phyloP scores from a whole-genome alignment of 768 basidiomycete genomes.

The Tricholoma sp. region DNA sequence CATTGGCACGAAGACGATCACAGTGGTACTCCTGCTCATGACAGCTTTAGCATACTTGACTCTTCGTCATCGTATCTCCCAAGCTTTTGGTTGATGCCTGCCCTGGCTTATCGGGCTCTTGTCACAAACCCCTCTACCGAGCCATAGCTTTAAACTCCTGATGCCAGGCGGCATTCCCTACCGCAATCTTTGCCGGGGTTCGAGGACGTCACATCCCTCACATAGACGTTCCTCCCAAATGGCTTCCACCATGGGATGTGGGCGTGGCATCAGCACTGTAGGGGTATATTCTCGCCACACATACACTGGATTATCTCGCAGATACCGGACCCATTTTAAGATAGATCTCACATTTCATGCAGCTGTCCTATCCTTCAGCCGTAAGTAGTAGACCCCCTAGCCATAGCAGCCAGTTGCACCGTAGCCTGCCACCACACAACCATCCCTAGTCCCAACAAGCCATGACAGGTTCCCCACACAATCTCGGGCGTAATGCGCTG shows the following conservation, averaged over 20 bases:
- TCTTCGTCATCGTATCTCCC: slow-evolving; percentile 38
- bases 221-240: neutral
- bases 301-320: too few species aligned
- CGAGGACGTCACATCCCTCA: neutral
- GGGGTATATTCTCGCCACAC: neutral
- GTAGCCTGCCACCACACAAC: slow-evolving; percentile 82
- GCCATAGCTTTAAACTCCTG: neutral
- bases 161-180: neutral
- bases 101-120: too few species aligned
- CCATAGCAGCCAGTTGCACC: slow-evolving; percentile 42
- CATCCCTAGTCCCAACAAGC: slow-evolving; percentile 65
- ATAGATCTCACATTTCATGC: neutral
- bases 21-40: slow-evolving; percentile 32
- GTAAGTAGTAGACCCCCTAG: slow-evolving; percentile 20
- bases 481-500: slow-evolving; percentile 65
- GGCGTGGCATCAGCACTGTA: too few species aligned
- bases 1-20: slow-evolving; percentile 44
- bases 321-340: too few species aligned
- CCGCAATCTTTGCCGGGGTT: neutral
- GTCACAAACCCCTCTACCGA: neutral
- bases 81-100: neutral
- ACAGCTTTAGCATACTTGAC: slow-evolving; percentile 38
- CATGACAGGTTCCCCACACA: slow-evolving; percentile 70
- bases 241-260: neutral
- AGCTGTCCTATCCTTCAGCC: neutral